These are phyloP conservation scores for Exophiala sp. DNA, from an alignment of 2,329 filamentous ascomycete species.

Conservation along the genomic window DNA sequence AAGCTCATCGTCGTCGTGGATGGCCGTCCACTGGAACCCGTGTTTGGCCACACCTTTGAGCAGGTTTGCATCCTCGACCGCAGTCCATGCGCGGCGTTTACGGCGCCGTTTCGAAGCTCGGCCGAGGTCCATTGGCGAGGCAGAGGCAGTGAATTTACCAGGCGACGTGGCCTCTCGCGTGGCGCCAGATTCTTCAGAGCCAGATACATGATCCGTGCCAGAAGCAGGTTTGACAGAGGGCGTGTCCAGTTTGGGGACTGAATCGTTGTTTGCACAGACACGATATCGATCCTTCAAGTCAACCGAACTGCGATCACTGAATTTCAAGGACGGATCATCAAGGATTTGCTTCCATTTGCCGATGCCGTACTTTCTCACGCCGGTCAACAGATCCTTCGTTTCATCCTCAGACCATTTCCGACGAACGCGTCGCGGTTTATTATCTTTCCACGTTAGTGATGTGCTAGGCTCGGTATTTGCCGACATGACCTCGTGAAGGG, in stretches of 20 bases:
- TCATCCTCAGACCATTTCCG: conserved; percentile 57
- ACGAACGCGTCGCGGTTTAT: conserved; percentile 45
- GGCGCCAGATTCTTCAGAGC: conserved; percentile 18
- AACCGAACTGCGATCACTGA: conserved; percentile 51
- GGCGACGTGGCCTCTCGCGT: conserved; percentile 25
- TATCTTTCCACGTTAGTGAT: conserved; percentile 31
- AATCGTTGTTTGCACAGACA: conserved; percentile 49
- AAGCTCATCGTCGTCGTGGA: conserved; percentile 50
- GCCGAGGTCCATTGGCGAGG: conserved; percentile 23
- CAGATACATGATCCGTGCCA: conserved; percentile 6
- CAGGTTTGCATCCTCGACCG: conserved; percentile 53
- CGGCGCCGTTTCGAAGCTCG: conserved; percentile 45
- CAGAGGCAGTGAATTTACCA: background rate
- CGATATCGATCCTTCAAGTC: conserved; percentile 59
- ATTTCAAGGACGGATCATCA: conserved; percentile 50
- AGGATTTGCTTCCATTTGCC: conserved; percentile 61
- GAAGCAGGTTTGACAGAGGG: conserved; percentile 4
- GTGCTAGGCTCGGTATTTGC: conserved; percentile 22
- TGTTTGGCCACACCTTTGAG: conserved; percentile 54
- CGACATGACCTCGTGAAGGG: conserved; percentile 7
- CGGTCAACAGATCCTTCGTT: conserved; percentile 52
- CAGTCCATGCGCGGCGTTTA: conserved; percentile 51
- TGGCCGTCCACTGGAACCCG: conserved; percentile 55
- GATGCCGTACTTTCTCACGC: conserved; percentile 56
- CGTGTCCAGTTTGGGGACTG: conserved; percentile 29